Evolutionary conservation across 495 filamentous ascomycete genomes (phyloP).

Genomic region (Glarea lozoyensis): DNA sequence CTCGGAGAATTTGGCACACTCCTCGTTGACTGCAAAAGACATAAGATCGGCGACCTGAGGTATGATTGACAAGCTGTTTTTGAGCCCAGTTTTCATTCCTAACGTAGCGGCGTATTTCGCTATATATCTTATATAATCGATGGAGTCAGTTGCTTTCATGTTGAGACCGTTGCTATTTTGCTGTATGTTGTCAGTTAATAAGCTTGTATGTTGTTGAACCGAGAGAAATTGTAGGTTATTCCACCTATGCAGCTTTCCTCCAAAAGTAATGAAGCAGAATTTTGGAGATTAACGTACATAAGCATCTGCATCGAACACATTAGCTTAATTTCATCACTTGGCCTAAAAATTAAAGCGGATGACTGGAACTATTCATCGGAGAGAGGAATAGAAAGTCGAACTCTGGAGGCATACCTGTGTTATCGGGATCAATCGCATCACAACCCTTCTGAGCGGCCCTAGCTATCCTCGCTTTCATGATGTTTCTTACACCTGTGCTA

Average conservation of each 20-base stretch:
- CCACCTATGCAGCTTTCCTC: no score
- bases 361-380: no score
- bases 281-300: neutral
- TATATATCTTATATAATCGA: constrained; percentile 1
- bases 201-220: no score
- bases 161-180: constrained; percentile 1
- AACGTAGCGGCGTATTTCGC: neutral
- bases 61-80: neutral
- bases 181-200: neutral
- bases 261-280: no score
- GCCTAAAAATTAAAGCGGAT: no score
- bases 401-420: neutral
- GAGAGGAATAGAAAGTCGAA: no score
- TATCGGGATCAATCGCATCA: constrained; percentile 5
- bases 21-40: neutral
- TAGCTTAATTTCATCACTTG: neutral
- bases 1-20: neutral
- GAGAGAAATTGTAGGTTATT: no score
- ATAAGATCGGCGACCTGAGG: neutral
- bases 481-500: neutral
- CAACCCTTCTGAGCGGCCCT: neutral
- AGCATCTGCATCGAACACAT: neutral
- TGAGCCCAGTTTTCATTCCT: neutral
- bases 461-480: constrained; percentile 2
- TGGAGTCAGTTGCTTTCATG: neutral